These are phyloP conservation scores for Chlamydomonas reinhardtii DNA, from an alignment of 163 green algal species.

Conservation along the genomic window DNA sequence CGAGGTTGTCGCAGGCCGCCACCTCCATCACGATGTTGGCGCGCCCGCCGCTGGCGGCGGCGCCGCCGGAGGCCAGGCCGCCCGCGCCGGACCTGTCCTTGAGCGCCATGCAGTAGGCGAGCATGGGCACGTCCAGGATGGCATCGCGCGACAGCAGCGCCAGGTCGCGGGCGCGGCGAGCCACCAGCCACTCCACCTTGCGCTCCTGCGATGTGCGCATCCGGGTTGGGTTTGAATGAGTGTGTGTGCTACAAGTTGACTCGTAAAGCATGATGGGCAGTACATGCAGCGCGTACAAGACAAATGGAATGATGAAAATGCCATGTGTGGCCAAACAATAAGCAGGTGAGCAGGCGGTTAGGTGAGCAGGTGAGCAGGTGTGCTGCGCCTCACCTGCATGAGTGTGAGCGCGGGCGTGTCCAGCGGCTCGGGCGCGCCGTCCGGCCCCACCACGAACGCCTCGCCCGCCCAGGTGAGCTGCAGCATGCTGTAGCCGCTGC, in stretches of 20 bases:
- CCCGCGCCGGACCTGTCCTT: slow-evolving; percentile 36
- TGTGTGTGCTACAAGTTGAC: too few species aligned
- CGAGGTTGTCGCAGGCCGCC: slow-evolving; percentile 20
- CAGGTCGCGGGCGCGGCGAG: slow-evolving; percentile 52
- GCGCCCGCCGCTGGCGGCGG: background rate
- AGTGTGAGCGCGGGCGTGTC: slow-evolving; percentile 20
- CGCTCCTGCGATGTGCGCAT: slow-evolving; percentile 3
- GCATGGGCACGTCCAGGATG: slow-evolving; percentile 50
- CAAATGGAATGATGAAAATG: too few species aligned
- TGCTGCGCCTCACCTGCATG: slow-evolving; percentile 27
- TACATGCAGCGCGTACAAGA: too few species aligned
- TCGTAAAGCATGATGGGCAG: too few species aligned
- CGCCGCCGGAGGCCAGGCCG: background rate
- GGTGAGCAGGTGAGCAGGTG: too few species aligned
- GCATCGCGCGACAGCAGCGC: slow-evolving; percentile 43
- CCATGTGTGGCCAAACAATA: too few species aligned
- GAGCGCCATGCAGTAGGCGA: slow-evolving; percentile 50
- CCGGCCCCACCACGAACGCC: slow-evolving; percentile 50
- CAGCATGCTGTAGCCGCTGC: slow-evolving; percentile 51
- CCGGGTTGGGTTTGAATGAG: too few species aligned
- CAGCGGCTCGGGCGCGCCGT: slow-evolving; percentile 41
- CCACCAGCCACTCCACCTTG: slow-evolving; percentile 59
- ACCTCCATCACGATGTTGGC: slow-evolving; percentile 55
- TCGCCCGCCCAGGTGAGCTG: slow-evolving; percentile 60
- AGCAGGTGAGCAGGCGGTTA: too few species aligned